Base-by-base conservation (phyloP, 176 grass and related monocot genomes). In the Oryza longistaminata region DNA sequence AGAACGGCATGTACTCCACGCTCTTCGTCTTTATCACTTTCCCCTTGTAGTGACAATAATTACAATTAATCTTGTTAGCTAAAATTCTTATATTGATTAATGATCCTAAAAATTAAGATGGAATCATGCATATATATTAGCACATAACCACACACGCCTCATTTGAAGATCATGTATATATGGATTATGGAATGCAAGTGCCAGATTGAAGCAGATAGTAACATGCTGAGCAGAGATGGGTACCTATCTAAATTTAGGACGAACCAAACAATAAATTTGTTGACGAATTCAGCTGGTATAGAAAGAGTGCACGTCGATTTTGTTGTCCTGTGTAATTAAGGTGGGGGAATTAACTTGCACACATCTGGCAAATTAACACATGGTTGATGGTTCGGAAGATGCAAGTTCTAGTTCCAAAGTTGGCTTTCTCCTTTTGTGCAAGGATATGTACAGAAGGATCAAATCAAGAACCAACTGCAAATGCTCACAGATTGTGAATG, bases 1-100 rank as follows among this genome's bases (percentile, higher is more conserved):
- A 76, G 70, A 96, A 91, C 14, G 94, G 94, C 94, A 96, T 96
- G 85, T 91, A 96, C 85, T 90, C 60, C 17, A 91, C 87, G 26
- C 92, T 97, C 70, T 90, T 92, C 9, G 90, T 91, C 13, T 67
- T 71, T 43, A 97, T 91, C 52, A 97, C 95, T 3, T 70, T 72
- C 39, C 42, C 74, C 95, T n/a, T 97, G 86, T 68, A 55, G 35
- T 6, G 34, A 37, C 0, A 37, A 37, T 5, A 35, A 37, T 37
- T 0, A 37, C 4, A 37, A 35, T 35, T 35, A 35, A 37, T 37
- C 35, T 37, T 37, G 35, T 37, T 37, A 6, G 5, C 0, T 37
- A 37, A 37, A 37, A 37, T 0, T 37, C 35, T 7, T 37, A 37
- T 37, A 37, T 37, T 37, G 35, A 37, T 7, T 37, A 37, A 37